These are phyloP conservation scores for Pichia cactophila DNA, from an alignment of 1,139 yeast genomes.

Conservation along the genomic window DNA sequence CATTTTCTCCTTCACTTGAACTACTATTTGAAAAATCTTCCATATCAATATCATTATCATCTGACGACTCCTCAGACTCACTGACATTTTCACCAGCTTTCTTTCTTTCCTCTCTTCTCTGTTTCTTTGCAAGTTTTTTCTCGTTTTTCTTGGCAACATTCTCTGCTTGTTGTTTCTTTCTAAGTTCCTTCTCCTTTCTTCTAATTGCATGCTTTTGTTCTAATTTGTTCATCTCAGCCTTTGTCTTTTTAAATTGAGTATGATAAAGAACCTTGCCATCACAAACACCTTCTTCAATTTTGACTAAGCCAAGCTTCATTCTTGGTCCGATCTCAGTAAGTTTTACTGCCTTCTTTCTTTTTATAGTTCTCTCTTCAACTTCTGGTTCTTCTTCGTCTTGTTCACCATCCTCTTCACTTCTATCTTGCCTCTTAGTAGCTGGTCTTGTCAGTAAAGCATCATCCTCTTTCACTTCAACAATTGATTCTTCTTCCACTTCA, in stretches of 20 bases:
- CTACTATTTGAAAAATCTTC: constrained; percentile 15
- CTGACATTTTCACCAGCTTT: constrained; percentile 31
- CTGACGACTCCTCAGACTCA: constrained; percentile 20
- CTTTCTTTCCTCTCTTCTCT: constrained; percentile 58
- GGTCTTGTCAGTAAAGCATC: constrained; percentile 14
- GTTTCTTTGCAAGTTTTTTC: constrained; percentile 63
- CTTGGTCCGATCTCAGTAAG: constrained; percentile 94
- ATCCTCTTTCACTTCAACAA: constrained; percentile 61
- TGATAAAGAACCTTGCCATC: constrained; percentile 86
- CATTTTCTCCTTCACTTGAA: constrained; percentile 7
- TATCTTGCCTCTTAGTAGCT: not conserved
- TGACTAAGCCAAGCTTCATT: constrained; percentile 62
- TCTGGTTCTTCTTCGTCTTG: constrained; percentile 21
- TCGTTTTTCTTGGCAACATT: constrained; percentile 74
- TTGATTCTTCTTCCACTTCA: constrained; percentile 88
- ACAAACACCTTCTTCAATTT: constrained; percentile 88
- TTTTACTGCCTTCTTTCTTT: constrained; percentile 81
- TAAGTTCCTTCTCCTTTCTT: constrained; percentile 55
- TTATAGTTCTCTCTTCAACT: constrained; percentile 21
- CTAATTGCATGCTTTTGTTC: constrained; percentile 63
- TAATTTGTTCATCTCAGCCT: constrained; percentile 49
- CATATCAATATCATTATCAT: constrained; percentile 20
- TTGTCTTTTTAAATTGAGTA: constrained; percentile 54
- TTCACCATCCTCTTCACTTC: constrained; percentile 20
- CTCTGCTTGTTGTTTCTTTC: constrained; percentile 73